phyloP scores from a whole-genome alignment of 495 filamentous ascomycete genomes.

The Xanthoparmelia taractica region DNA sequence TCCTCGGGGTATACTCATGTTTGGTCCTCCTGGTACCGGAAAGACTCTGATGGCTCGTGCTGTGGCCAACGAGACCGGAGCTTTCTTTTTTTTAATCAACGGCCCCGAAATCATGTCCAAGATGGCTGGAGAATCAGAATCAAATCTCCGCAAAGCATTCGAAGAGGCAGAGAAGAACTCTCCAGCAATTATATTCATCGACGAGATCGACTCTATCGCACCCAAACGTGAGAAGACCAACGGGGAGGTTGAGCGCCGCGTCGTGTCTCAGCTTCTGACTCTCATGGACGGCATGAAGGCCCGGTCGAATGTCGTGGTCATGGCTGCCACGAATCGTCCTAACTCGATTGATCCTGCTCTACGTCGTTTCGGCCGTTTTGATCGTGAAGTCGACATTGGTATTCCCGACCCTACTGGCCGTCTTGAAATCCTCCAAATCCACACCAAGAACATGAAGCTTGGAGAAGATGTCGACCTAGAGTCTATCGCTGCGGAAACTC shows the following conservation, averaged over 20 bases:
- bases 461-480: conserved; percentile 94
- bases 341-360: conserved; percentile 95
- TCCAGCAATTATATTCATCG: conserved; percentile 98
- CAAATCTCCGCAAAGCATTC: conserved; percentile 93
- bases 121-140: conserved; percentile 98
- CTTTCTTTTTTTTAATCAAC: conserved; percentile 99
- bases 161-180: conserved; percentile 99
- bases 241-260: conserved; percentile 95
- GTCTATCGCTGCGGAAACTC: conserved; percentile 93
- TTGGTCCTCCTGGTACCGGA: conserved; percentile 95
- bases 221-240: conserved; percentile 99
- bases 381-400: conserved; percentile 96
- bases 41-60: conserved; percentile 99
- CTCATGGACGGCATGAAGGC: conserved; percentile 99
- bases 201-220: conserved; percentile 97
- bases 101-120: conserved; percentile 99
- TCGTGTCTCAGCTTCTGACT: conserved; percentile 94
- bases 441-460: conserved; percentile 99
- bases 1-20: conserved; percentile 95
- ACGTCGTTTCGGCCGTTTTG: conserved; percentile 91
- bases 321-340: conserved; percentile 96
- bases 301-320: conserved; percentile 94
- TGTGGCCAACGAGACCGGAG: conserved; percentile 96
- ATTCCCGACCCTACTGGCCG: conserved; percentile 97
- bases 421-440: conserved; percentile 96